Evolutionary conservation across 2,329 filamentous ascomycete species (phyloP).

Genomic region (Botrytis cinerea): DNA sequence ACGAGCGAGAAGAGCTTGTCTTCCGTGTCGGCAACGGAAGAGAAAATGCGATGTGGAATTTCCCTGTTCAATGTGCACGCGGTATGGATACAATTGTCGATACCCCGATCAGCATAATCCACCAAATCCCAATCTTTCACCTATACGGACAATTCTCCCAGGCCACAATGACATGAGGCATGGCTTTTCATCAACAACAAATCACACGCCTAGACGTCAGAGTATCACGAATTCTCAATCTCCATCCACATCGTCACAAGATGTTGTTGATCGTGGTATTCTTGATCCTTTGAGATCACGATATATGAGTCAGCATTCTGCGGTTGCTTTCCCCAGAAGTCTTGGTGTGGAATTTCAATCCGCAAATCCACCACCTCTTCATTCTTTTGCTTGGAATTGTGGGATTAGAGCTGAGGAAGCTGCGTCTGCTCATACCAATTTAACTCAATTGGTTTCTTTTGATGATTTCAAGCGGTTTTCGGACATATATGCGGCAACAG

Average conservation of each 20-base stretch:
- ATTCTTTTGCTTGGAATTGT: constrained; percentile 45
- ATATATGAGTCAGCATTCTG: constrained; percentile 37
- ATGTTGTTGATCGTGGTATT: constrained; percentile 28
- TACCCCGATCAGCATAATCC: constrained; percentile 26
- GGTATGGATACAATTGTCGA: constrained; percentile 34
- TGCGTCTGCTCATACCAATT: constrained; percentile 28
- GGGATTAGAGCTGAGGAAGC: constrained; percentile 37
- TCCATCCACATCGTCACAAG: constrained; percentile 23
- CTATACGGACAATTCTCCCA: background rate
- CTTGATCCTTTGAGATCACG: constrained; percentile 18
- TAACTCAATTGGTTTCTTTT: constrained; percentile 32
- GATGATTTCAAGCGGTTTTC: constrained; percentile 26
- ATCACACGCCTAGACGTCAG: background rate
- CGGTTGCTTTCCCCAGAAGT: constrained; percentile 42
- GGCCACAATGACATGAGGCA: background rate
- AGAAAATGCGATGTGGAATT: constrained; percentile 35
- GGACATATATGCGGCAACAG: constrained; percentile 38
- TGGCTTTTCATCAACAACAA: background rate
- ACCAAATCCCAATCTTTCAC: background rate
- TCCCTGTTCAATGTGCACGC: constrained; percentile 35
- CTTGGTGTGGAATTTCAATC: constrained; percentile 42
- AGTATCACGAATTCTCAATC: background rate
- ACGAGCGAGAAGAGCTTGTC: constrained; percentile 34
- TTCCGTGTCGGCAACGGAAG: constrained; percentile 36
- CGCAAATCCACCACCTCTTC: constrained; percentile 42